These are phyloP conservation scores for Primulina huaijiensis DNA, from an alignment of 257 asterid species.

Conservation along the genomic window DNA sequence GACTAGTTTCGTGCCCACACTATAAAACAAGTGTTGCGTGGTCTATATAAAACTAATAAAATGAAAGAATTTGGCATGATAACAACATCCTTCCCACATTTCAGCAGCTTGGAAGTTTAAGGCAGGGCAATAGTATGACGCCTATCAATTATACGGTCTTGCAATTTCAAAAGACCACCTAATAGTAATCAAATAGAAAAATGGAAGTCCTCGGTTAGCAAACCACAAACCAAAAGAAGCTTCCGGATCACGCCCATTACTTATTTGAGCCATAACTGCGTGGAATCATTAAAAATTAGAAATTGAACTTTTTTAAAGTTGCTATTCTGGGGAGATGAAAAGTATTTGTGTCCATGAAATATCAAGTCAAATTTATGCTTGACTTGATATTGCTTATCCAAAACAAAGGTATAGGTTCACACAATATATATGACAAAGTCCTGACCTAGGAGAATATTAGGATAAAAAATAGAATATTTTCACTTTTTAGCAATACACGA, in stretches of 20 bases:
- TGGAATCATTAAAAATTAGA: not conserved
- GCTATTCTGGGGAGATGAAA: not conserved
- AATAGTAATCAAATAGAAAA: not conserved
- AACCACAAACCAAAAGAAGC: not conserved
- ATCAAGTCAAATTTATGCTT: not conserved
- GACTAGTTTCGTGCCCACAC: not conserved
- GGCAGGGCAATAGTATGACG: not conserved
- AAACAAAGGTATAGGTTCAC: not conserved
- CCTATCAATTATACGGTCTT: not conserved
- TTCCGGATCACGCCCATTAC: not conserved
- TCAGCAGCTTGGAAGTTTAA: too few species aligned
- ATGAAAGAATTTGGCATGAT: too few species aligned
- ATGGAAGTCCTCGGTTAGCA: not conserved
- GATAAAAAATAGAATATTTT: too few species aligned
- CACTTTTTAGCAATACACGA: not conserved
- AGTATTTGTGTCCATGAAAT: not conserved
- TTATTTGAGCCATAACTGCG: not conserved
- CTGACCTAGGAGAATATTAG: not conserved
- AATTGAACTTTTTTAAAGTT: too few species aligned
- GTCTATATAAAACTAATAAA: too few species aligned
- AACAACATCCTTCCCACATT: too few species aligned
- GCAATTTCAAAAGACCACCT: not conserved
- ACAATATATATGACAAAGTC: not conserved
- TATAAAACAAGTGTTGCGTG: too few species aligned
- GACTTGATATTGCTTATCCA: not conserved